phyloP scores from a whole-genome alignment of 2,329 filamentous ascomycete species.

The Colletotrichum endophyticum region DNA sequence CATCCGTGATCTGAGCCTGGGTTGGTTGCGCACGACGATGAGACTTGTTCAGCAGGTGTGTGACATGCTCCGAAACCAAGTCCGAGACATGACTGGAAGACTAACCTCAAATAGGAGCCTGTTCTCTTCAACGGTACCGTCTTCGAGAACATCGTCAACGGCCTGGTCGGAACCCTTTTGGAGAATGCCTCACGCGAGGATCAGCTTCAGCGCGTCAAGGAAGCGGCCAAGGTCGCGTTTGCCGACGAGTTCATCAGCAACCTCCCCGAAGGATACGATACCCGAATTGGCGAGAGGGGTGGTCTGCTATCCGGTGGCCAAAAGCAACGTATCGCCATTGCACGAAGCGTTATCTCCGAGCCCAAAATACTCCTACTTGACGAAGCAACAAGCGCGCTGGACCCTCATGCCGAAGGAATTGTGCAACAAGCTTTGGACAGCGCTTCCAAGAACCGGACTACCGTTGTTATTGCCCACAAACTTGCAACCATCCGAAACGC shows the following conservation, averaged over 20 bases:
- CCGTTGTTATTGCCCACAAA: constrained; percentile 67
- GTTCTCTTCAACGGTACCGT: constrained; percentile 28
- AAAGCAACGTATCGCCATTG: constrained; percentile 70
- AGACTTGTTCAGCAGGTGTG: constrained; percentile 32
- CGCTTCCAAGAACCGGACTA: constrained; percentile 62
- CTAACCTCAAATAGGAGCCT: constrained; percentile 25
- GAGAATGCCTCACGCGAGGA: constrained; percentile 6
- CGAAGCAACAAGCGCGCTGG: constrained; percentile 66
- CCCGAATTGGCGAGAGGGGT: constrained; percentile 27
- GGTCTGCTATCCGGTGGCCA: constrained; percentile 56
- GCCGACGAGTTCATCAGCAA: constrained; percentile 28
- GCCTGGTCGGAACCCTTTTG: constrained; percentile 22
- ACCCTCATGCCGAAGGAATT: constrained; percentile 45
- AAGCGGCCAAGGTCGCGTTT: constrained; percentile 28
- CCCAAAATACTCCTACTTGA: constrained; percentile 68
- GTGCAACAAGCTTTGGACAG: constrained; percentile 60
- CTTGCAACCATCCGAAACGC: constrained; percentile 43
- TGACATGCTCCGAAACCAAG: not conserved
- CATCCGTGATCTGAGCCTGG: constrained; percentile 29
- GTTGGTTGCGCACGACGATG: constrained; percentile 34
- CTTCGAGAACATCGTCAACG: constrained; percentile 26
- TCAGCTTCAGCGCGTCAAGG: constrained; percentile 41
- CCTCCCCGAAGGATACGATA: constrained; percentile 27
- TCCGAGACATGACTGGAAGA: not conserved
- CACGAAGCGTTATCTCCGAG: constrained; percentile 65